These are phyloP conservation scores for Lachancea lanzarotensis DNA, from an alignment of 805 yeast genomes.

Conservation along the genomic window DNA sequence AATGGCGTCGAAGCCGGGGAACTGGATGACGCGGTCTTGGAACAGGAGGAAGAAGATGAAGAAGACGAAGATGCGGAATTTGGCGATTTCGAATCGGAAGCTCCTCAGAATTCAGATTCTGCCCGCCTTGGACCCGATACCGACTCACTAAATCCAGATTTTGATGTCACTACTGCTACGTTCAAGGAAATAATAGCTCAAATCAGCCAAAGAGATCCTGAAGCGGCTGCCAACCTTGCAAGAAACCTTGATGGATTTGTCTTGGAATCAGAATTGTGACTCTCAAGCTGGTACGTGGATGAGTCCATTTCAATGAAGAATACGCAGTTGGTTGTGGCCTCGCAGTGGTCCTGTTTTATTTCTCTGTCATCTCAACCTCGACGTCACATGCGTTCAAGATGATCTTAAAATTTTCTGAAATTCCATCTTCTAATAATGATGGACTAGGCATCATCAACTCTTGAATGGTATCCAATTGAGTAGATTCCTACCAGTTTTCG, in stretches of 20 bases:
- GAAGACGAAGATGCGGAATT: conserved; percentile 30
- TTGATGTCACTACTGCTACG: conserved; percentile 26
- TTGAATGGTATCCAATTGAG: neutral
- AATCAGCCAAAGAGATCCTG: conserved; percentile 22
- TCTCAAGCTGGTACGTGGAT: too few relatives aligned
- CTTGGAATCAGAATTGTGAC: conserved; percentile 19
- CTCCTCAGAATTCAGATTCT: neutral
- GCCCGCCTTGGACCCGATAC: neutral
- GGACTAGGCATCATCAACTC: too few relatives aligned
- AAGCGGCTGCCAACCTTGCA: conserved; percentile 18
- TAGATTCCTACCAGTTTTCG: neutral
- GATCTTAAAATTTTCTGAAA: neutral
- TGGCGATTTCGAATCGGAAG: conserved; percentile 3
- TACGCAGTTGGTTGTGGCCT: too few relatives aligned
- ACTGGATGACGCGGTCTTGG: conserved; percentile 27
- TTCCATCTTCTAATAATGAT: neutral
- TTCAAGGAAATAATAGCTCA: conserved; percentile 28
- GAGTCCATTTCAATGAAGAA: too few relatives aligned
- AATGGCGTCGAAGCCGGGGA: conserved; percentile 31
- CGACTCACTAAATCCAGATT: conserved; percentile 1
- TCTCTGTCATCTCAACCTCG: neutral
- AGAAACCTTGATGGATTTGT: conserved; percentile 23
- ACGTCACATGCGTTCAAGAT: neutral
- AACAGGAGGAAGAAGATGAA: conserved; percentile 29
- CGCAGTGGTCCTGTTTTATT: too few relatives aligned